Evolutionary conservation across 768 basidiomycete species (phyloP), one percentile per base, ranked within the genome.

Genomic region (Coprinopsis marcescibilis): DNA sequence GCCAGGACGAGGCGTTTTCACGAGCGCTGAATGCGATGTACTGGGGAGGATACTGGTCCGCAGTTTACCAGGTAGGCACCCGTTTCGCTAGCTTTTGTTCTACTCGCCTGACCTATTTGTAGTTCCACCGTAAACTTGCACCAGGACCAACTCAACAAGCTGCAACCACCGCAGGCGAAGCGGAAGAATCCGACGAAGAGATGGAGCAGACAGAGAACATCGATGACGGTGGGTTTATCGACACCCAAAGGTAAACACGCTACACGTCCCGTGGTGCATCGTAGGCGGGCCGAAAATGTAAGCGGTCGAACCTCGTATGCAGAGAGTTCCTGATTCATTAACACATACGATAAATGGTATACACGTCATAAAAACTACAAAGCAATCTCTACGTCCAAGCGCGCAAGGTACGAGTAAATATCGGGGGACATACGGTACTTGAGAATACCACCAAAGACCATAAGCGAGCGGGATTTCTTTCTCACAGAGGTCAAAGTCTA

Each of bases 391-490:
- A 93, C 89, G 54, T 93, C 90, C 52, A 90, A 59, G 48, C 89
- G 72, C 11, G 89, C 87, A 45, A 95, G 71, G 62, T 93, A 89
- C 25, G 85, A 85, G 66, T 94, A 92, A 50, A 92, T 83, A 60
- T 95, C 90, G 17, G 86, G 81, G 25, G 86, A 86, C 81, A 96
- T 83, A 50, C 91, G 78, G 62, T 93, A 94, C 56, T 89, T 85
- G 46, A 94, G 68, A 52, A 89, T 83, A 20, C 87, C 86, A 24
- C 87, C 90, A 65, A 91, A 96, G 47, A 90, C 77, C 77, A 93
- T 90, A 47, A 95, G 60, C 4, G 88, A 83, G 46, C 91, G 72
- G 46, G 89, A 88, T 64, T 91, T 92, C 60, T 78, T 86, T 51
- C 88, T 72, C 21, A 92, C 65, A 14, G 77, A 68, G 0, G 71